Evolutionary conservation across 805 yeast species (phyloP).

Genomic region (Candida railenensis): DNA sequence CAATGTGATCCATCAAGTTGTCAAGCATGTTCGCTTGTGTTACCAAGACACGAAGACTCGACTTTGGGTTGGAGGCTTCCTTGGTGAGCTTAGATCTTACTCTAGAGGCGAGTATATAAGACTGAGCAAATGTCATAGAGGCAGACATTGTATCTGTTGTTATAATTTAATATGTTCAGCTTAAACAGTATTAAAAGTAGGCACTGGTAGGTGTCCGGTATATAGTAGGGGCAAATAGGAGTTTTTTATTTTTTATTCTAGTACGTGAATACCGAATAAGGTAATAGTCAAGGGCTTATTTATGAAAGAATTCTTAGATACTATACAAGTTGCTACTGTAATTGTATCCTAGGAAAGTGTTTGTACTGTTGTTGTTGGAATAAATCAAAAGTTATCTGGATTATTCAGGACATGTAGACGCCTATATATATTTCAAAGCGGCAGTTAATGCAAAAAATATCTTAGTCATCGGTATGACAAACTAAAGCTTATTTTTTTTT

Average conservation of each 20-base stretch:
- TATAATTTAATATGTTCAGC: not conserved
- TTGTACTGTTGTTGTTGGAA: not conserved
- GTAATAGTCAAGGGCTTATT: too few relatives aligned
- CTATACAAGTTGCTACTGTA: too few relatives aligned
- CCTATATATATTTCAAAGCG: not conserved
- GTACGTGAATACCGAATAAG: too few relatives aligned
- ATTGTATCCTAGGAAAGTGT: too few relatives aligned
- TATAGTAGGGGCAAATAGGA: not conserved
- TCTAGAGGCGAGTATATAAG: slow-evolving; percentile 61
- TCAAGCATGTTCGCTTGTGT: slow-evolving; percentile 74
- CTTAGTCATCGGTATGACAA: slow-evolving; percentile 3
- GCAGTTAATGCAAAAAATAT: not conserved
- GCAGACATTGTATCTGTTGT: not conserved
- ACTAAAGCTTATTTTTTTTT: not conserved
- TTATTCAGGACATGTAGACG: not conserved
- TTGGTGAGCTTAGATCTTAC: slow-evolving; percentile 63
- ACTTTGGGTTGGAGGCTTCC: slow-evolving; percentile 59
- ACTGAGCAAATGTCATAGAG: slow-evolving; percentile 41
- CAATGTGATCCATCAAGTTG: slow-evolving; percentile 53
- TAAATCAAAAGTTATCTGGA: not conserved
- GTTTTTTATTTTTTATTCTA: too few relatives aligned
- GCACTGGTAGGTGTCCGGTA: not conserved
- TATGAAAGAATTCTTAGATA: too few relatives aligned
- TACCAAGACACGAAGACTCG: slow-evolving; percentile 57
- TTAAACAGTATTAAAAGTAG: not conserved